These are phyloP conservation scores for Venturiaceae sp. DNA, from an alignment of 2,329 filamentous ascomycete species.

Conservation along the genomic window DNA sequence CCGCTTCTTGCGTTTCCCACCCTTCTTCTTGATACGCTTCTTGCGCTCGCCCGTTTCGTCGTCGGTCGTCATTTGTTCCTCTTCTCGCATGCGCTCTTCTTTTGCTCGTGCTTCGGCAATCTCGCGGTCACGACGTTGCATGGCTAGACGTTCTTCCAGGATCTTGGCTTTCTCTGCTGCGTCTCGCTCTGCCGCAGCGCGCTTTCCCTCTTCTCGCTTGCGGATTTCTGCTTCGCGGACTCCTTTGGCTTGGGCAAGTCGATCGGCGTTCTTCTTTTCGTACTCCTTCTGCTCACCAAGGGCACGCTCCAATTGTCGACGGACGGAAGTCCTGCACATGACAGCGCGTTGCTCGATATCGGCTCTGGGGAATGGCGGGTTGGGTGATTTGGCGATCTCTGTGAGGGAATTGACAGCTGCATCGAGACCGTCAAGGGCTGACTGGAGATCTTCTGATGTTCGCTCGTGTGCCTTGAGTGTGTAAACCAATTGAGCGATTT, in stretches of 20 bases:
- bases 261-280: conserved; percentile 85
- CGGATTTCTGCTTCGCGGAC: conserved; percentile 71
- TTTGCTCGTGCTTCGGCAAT: conserved; percentile 62
- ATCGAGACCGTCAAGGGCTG: conserved; percentile 71
- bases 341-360: conserved; percentile 92
- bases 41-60: conserved; percentile 72
- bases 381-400: conserved; percentile 49
- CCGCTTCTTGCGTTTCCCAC: conserved; percentile 53
- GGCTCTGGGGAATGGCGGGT: conserved; percentile 77
- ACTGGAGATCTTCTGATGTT: conserved; percentile 69
- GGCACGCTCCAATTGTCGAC: conserved; percentile 79
- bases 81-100: conserved; percentile 65
- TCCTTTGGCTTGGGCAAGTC: conserved; percentile 70
- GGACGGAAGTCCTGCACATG: conserved; percentile 94
- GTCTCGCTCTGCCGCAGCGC: conserved; percentile 57
- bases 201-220: conserved; percentile 66
- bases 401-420: conserved; percentile 66
- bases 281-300: conserved; percentile 81
- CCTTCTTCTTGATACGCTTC: conserved; percentile 49
- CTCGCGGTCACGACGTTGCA: conserved; percentile 63
- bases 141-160: conserved; percentile 73
- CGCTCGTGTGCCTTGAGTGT: conserved; percentile 65
- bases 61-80: conserved; percentile 74
- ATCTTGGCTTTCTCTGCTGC: conserved; percentile 59
- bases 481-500: conserved; percentile 76